Conservation (phyloP, 768 basidiomycete species). For the Megacollybia marginata region DNA sequence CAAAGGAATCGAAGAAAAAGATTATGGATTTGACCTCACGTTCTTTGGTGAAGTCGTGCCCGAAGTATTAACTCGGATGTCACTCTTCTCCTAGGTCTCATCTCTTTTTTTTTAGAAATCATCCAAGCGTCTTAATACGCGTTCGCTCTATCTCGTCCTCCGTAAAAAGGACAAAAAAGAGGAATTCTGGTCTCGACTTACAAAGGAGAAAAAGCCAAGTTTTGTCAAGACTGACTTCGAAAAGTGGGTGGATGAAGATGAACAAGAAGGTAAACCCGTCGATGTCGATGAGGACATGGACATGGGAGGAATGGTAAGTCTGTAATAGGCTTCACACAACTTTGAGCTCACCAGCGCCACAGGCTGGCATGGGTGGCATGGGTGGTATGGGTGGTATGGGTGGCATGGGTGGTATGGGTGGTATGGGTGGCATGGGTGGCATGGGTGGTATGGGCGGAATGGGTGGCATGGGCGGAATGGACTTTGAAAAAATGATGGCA, state of each 20-base stretch:
- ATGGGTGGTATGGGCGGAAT: slow-evolving; percentile 42
- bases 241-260: slow-evolving; percentile 97
- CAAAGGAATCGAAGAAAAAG: slow-evolving; percentile 41
- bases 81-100: slow-evolving; percentile 1
- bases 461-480: slow-evolving; percentile 48
- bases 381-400: slow-evolving; percentile 43
- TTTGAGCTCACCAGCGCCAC: no score
- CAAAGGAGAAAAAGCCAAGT: slow-evolving; percentile 77
- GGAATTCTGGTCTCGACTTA: slow-evolving; percentile 92
- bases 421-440: slow-evolving; percentile 43
- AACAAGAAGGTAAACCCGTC: slow-evolving; percentile 63
- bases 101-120: slow-evolving; percentile 38
- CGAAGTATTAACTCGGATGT: slow-evolving; percentile 40
- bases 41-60: slow-evolving; percentile 71
- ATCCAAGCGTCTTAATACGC: slow-evolving; percentile 52
- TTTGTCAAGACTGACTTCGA: slow-evolving; percentile 93
- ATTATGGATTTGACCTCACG: slow-evolving; percentile 71
- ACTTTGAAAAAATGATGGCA: slow-evolving; percentile 43
- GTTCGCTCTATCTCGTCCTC: slow-evolving; percentile 59
- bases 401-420: slow-evolving; percentile 52
- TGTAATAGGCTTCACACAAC: slow-evolving; percentile 20
- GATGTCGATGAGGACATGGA: slow-evolving; percentile 42
- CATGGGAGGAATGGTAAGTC: slow-evolving; percentile 29
- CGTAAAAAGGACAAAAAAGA: slow-evolving; percentile 70
- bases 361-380: slow-evolving; percentile 39